Conservation (phyloP, 176 grass and related monocot genomes). For the Eleusine indica region DNA sequence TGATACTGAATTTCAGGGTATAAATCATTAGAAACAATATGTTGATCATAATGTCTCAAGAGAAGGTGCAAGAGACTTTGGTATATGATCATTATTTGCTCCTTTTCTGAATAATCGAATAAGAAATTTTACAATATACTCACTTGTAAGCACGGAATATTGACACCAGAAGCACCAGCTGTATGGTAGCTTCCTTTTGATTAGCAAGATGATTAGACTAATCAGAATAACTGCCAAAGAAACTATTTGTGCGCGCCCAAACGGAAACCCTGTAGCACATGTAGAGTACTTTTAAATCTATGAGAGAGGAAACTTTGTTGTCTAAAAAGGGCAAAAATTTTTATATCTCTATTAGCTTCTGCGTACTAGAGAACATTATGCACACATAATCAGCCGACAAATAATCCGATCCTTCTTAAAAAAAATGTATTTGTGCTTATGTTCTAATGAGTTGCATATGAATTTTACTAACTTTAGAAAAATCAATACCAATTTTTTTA, state of each 20-base stretch:
- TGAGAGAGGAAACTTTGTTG: too few species aligned
- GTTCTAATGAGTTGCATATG: too few species aligned
- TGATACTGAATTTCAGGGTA: conserved; percentile 46
- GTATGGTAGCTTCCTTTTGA: conserved; percentile 86
- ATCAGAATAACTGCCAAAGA: conserved; percentile 63
- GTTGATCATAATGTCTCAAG: neutral
- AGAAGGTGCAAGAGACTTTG: neutral
- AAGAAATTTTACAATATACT: conserved; percentile 17
- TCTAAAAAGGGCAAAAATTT: too few species aligned
- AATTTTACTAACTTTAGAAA: too few species aligned
- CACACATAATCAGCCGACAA: too few species aligned
- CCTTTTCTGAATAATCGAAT: neutral
- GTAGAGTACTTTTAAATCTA: too few species aligned
- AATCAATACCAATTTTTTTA: too few species aligned
- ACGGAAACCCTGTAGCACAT: too few species aligned
- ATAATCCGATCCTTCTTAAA: too few species aligned
- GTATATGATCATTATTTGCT: neutral
- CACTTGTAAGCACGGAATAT: conserved; percentile 94
- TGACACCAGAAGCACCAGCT: conserved; percentile 88
- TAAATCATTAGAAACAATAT: conserved; percentile 21
- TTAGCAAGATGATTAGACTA: conserved; percentile 79
- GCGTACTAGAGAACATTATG: too few species aligned
- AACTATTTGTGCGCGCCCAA: neutral
- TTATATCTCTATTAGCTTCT: too few species aligned
- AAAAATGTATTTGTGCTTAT: too few species aligned